phyloP scores from a whole-genome alignment of 345 rosid species.

The Eucalyptus tenuipes region DNA sequence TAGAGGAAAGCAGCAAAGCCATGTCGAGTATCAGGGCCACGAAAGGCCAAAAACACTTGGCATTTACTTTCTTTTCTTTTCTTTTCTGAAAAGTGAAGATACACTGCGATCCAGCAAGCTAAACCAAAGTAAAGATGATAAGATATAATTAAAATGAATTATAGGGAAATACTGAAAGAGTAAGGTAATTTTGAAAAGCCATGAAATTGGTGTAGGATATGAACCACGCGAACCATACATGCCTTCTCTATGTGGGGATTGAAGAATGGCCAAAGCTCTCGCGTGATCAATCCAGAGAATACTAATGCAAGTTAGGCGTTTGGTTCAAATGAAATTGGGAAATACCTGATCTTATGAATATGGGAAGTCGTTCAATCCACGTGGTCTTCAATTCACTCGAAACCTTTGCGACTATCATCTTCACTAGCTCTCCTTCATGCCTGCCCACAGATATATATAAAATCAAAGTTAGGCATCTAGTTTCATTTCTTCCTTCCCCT shows the following conservation, averaged over 20 bases:
- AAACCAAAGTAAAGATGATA: background rate
- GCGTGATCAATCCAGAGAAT: background rate
- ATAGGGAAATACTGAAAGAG: background rate
- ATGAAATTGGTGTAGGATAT: background rate
- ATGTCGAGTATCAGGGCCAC: background rate
- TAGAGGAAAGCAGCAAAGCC: background rate
- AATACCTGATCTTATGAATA: background rate
- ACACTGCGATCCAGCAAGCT: background rate
- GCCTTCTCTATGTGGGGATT: background rate
- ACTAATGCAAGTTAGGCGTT: background rate
- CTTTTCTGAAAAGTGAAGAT: background rate
- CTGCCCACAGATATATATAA: background rate
- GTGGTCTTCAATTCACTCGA: background rate
- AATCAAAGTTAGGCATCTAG: background rate
- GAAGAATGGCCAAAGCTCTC: background rate
- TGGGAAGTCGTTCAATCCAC: background rate
- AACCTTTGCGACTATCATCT: background rate
- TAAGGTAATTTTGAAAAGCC: background rate
- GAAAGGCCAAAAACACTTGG: background rate
- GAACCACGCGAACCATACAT: background rate
- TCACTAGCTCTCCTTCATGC: background rate
- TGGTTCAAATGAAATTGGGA: background rate
- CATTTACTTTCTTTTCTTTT: background rate
- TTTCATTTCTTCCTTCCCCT: background rate
- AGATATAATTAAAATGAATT: background rate